Evolutionary conservation across 148 eudicot genomes (phyloP), one percentile per base, ranked within the genome.

Genomic region (Rhododendron simsii): DNA sequence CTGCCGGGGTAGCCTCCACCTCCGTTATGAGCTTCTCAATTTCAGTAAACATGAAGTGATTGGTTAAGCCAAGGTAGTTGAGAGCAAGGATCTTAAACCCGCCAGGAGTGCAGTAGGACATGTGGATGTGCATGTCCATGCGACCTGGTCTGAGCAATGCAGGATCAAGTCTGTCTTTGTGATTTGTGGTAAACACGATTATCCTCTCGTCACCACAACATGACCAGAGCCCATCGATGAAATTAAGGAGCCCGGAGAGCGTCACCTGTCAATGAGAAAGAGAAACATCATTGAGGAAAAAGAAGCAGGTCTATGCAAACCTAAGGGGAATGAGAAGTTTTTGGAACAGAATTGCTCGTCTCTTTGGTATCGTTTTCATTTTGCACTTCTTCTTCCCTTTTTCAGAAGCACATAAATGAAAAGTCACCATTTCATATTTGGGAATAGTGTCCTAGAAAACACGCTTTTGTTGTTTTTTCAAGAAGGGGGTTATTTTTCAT

Each of bases 91-190:
- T 37, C 80, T 73, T 87, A 30, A 87, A 87, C 53, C 84, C 87
- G 18, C 21, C 1, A 28, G 84, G 84, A 67, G 84, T 87, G 45
- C 84, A 84, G 53, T 85, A 85, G 0, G 89, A 81, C 88, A 87
- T 84, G 84, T 85, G 87, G 41, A 88, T 85, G 67, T 88, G 89
- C 87, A 88, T 50, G 50, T 85, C 89, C 89, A 81, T 88, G 16
- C 89, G 85, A 14, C 87, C 87, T 1, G 87, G 89, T 4, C 87
- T 69, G 39, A 88, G 55, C 78, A 88, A 85, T 53, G 89, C 89
- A 15, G 87, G 89, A 59, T 88, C 87, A 16, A 85, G 74, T 59
- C 71, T 88, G 5, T 88, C 82, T 78, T 73, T 88, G 61, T 85
- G 37, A 83, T 88, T 84, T 0, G 88, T 83, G 1, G 88, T 83